Conservation (phyloP, 163 green algal species). For the Prototheca wickerhamii region DNA sequence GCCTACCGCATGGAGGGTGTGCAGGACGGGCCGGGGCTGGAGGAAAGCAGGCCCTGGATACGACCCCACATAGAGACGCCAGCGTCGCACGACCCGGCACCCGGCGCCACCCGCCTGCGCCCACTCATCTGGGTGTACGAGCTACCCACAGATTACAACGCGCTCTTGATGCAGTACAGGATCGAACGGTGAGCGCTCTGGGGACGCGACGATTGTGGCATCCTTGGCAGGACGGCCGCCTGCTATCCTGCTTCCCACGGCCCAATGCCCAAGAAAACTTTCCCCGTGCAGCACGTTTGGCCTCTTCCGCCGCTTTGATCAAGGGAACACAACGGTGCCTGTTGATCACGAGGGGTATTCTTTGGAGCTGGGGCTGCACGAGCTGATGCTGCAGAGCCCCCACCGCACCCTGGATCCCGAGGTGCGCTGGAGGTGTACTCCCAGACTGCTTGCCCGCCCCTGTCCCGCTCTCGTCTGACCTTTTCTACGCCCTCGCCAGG, state of each 20-base stretch:
- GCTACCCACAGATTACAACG: slow-evolving; percentile 43
- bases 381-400: slow-evolving; percentile 52
- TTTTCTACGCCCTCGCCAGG: no score
- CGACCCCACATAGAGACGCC: slow-evolving; percentile 7
- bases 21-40: neutral
- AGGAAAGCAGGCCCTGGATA: slow-evolving; percentile 9
- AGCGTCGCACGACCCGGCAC: slow-evolving; percentile 5
- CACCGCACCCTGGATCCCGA: slow-evolving; percentile 69
- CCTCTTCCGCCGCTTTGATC: no score
- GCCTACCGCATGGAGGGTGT: slow-evolving; percentile 11
- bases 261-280: neutral
- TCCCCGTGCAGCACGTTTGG: neutral
- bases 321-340: no score
- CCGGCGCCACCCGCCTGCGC: slow-evolving; percentile 14
- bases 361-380: no score
- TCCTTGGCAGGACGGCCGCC: no score
- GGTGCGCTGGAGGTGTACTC: no score
- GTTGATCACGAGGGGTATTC: no score
- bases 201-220: neutral
- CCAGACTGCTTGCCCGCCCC: no score
- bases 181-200: neutral
- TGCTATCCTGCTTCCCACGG: neutral
- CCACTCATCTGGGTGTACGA: slow-evolving; percentile 66
- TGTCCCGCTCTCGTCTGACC: no score
- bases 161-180: slow-evolving; percentile 35